Evolutionary conservation across 768 basidiomycete species (phyloP).

Genomic region (Macrolepiota dolichaula): DNA sequence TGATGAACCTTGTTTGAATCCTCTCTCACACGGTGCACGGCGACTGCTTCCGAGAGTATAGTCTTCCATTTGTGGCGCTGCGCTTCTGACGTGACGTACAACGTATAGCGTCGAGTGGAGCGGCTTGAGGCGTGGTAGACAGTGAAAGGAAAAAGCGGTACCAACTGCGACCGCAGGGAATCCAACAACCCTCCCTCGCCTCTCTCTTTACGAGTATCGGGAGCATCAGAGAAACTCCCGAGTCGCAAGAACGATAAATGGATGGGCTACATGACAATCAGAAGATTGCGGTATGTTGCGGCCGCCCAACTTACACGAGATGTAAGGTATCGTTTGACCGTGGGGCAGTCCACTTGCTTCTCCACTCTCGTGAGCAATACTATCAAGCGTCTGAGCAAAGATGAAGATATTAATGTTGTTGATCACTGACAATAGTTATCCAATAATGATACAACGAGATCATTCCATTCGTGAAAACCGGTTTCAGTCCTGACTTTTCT

Average conservation of each 20-base stretch:
- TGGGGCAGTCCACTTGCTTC: constrained; percentile 39
- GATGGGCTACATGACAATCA: constrained; percentile 54
- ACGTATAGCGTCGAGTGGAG: constrained; percentile 60
- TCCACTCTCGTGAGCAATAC: constrained; percentile 68
- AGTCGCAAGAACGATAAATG: constrained; percentile 77
- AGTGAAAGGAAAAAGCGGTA: constrained; percentile 71
- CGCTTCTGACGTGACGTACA: constrained; percentile 60
- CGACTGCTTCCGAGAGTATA: constrained; percentile 58
- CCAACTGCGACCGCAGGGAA: constrained; percentile 45
- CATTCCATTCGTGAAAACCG: constrained; percentile 64
- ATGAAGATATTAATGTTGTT: neutral
- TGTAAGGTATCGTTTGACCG: constrained; percentile 49
- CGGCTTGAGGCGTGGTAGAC: constrained; percentile 66
- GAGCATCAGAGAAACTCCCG: constrained; percentile 54
- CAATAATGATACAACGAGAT: constrained; percentile 61
- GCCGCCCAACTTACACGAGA: constrained; percentile 54
- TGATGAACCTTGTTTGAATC: constrained; percentile 67
- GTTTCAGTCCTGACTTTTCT: constrained; percentile 62
- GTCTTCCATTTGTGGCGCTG: constrained; percentile 62
- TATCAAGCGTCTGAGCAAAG: constrained; percentile 20
- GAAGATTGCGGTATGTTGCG: neutral
- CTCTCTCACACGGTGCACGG: constrained; percentile 57
- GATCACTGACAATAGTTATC: constrained; percentile 69
- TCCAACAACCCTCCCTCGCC: constrained; percentile 62
- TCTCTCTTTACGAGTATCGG: constrained; percentile 64